phyloP scores from a whole-genome alignment of 148 eudicot genomes.

The Camellia lanceoleosa region DNA sequence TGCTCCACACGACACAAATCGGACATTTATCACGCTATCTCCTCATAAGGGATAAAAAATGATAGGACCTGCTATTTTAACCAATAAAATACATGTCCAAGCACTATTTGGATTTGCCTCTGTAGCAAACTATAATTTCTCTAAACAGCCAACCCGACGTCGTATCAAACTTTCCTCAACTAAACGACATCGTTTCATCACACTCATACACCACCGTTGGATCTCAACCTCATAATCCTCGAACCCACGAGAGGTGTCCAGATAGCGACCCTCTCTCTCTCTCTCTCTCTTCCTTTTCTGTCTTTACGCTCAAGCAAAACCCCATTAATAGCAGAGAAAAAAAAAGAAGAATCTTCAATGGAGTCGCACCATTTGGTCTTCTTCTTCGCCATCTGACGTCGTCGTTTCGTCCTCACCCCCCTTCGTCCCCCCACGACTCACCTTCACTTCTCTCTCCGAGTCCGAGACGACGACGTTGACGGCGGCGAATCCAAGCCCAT shows the following conservation, averaged over 20 bases:
- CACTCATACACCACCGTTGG: neutral
- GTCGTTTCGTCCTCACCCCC: neutral
- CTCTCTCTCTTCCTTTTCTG: neutral
- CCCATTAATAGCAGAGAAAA: neutral
- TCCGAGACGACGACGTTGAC: neutral
- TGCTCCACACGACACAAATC: too few relatives aligned
- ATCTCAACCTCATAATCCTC: neutral
- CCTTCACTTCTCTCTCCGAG: neutral
- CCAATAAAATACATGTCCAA: too few relatives aligned
- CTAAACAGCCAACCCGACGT: neutral
- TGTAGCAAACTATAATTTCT: too few relatives aligned
- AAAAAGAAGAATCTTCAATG: neutral
- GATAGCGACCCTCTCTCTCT: neutral
- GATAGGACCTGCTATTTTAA: too few relatives aligned
- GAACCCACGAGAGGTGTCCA: neutral
- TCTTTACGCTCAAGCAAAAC: slow-evolving; percentile 21
- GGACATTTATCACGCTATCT: too few relatives aligned
- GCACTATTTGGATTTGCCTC: too few relatives aligned
- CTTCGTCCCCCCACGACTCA: neutral
- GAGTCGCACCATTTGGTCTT: too few relatives aligned
- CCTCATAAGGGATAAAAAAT: too few relatives aligned
- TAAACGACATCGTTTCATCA: neutral
- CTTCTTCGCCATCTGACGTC: neutral
- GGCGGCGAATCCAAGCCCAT: neutral
- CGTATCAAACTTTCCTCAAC: neutral